phyloP scores from a whole-genome alignment of 2,329 filamentous ascomycete genomes.

The Capronia coronata region DNA sequence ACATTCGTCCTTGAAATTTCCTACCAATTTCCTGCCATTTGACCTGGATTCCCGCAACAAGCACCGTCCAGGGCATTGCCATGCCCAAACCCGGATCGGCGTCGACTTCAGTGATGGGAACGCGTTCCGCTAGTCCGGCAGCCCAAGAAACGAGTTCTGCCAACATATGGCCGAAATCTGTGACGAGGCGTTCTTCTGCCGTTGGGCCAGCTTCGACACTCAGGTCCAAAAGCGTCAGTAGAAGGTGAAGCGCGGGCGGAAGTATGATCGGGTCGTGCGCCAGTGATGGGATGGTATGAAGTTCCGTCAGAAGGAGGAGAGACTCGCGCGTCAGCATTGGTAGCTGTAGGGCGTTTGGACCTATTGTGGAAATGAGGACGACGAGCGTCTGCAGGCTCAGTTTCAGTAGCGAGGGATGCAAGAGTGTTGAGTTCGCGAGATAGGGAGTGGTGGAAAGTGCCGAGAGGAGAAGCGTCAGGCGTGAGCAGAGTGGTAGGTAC shows the following conservation, averaged over 20 bases:
- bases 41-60: conserved; percentile 77
- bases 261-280: conserved; percentile 61
- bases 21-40: conserved; percentile 60
- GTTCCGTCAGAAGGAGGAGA: conserved; percentile 70
- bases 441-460: conserved; percentile 29
- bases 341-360: conserved; percentile 68
- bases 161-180: conserved; percentile 66
- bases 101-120: conserved; percentile 40
- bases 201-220: conserved; percentile 49
- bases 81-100: conserved; percentile 55
- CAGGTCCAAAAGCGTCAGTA: conserved; percentile 74
- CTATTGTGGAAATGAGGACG: conserved; percentile 73
- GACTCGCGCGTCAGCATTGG: conserved; percentile 77
- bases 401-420: conserved; percentile 67
- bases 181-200: conserved; percentile 63
- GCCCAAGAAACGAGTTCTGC: conserved; percentile 88
- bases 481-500: conserved; percentile 78
- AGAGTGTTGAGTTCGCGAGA: conserved; percentile 39
- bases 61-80: conserved; percentile 43
- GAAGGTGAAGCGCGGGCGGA: conserved; percentile 68
- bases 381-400: conserved; percentile 82
- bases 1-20: conserved; percentile 28
- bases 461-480: conserved; percentile 58
- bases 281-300: conserved; percentile 49
- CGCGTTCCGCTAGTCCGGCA: conserved; percentile 62